These are phyloP conservation scores for Solanum arcanum DNA, from an alignment of 257 asterid genomes.

Conservation along the genomic window DNA sequence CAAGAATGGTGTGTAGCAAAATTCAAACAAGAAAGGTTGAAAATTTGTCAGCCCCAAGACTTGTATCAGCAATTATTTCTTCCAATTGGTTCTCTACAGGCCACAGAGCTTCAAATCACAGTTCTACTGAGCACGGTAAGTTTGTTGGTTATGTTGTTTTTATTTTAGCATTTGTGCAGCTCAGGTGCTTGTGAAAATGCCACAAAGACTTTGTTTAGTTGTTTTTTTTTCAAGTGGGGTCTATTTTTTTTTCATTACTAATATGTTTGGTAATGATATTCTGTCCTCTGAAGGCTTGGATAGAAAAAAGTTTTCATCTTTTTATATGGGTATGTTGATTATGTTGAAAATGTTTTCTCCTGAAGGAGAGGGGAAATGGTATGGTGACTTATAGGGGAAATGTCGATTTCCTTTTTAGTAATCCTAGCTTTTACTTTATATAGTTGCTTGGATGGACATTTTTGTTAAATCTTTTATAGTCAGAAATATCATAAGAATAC, in stretches of 20 bases:
- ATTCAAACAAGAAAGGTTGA: not conserved
- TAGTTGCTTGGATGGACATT: not conserved
- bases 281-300: not conserved
- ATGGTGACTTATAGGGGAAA: not conserved
- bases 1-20: not conserved
- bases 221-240: not conserved
- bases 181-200: constrained; percentile 41
- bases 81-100: constrained; percentile 5
- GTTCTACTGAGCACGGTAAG: constrained; percentile 15
- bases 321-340: not conserved
- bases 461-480: not conserved
- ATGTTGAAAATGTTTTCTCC: not conserved
- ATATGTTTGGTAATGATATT: not conserved
- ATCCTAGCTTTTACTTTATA: not conserved
- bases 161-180: not conserved
- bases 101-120: not conserved
- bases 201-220: not conserved
- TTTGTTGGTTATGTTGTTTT: not conserved
- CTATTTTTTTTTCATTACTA: not conserved
- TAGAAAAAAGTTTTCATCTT: not conserved
- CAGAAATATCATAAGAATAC: not conserved
- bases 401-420: not conserved
- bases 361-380: not conserved
- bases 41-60: constrained; percentile 2
- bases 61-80: not conserved